A percentile compares a stretch with the other conserved stretches of the same genome.
These are phyloP conservation scores for Talaromyces nanjingensis DNA, from an alignment of 495 filamentous ascomycete species.

Conservation along the genomic window DNA sequence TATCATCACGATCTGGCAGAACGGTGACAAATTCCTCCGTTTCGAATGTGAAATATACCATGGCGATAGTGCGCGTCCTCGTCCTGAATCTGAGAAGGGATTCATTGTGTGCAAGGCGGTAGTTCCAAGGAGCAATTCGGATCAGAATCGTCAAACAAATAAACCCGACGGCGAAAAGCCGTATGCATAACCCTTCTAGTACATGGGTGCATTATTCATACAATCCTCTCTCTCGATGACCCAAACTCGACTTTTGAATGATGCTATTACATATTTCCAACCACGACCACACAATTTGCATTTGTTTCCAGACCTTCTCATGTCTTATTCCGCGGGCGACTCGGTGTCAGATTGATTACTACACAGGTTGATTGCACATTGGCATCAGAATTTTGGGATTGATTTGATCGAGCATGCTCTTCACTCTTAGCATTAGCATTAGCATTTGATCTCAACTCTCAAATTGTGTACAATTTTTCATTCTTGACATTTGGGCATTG, in stretches of 20 bases:
- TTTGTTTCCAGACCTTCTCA: background rate
- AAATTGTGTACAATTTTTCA: background rate
- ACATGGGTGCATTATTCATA: background rate
- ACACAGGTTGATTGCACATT: background rate
- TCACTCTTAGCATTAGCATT: background rate
- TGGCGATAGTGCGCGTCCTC: constrained; percentile 38
- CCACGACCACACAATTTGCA: background rate
- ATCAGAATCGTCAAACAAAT: background rate
- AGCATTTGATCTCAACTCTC: background rate
- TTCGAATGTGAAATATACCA: constrained; percentile 49
- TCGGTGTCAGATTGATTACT: background rate
- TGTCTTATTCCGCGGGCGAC: background rate
- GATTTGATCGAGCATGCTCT: background rate
- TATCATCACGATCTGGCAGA: constrained; percentile 55
- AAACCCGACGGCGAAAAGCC: background rate
- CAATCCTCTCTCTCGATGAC: background rate
- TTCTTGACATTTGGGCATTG: background rate
- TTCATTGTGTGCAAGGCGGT: constrained; percentile 32
- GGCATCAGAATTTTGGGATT: background rate
- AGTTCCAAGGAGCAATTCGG: constrained; percentile 16
- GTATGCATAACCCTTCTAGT: constrained; percentile 1
- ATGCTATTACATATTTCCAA: background rate
- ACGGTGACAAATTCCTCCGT: constrained; percentile 37
- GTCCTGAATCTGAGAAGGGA: constrained; percentile 36
- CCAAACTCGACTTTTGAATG: background rate